Conservation (phyloP, 176 grass and related monocot species). For the sorghum (Sorghum bicolor) region Sorghum_bicolor_NCBIv3 NC_012871.2:66500001-66500500, state of each 20-base stretch:
- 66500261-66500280: constrained; percentile 66
- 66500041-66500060: background rate
- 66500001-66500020: background rate
- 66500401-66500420: constrained; percentile 59
- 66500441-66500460: background rate
- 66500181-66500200: background rate
- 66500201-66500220: background rate
- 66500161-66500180: background rate
- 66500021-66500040: background rate
- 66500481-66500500: background rate
- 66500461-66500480: constrained; percentile 8
- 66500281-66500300: constrained; percentile 86
- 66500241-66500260: constrained; percentile 85
- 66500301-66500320: constrained; percentile 64
- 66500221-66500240: constrained; percentile 49
- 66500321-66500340: constrained; percentile 61
- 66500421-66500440: constrained; percentile 23
- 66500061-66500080: constrained; percentile 78
- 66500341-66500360: constrained; percentile 74
- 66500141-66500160: constrained; percentile 57
- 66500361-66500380: constrained; percentile 65
- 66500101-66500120: constrained; percentile 72
- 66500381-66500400: constrained; percentile 86
- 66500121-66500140: constrained; percentile 77
- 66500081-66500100: constrained; percentile 72